phyloP scores from a whole-genome alignment of 805 yeast species.

The Dipodascopsis uninucleata region DNA sequence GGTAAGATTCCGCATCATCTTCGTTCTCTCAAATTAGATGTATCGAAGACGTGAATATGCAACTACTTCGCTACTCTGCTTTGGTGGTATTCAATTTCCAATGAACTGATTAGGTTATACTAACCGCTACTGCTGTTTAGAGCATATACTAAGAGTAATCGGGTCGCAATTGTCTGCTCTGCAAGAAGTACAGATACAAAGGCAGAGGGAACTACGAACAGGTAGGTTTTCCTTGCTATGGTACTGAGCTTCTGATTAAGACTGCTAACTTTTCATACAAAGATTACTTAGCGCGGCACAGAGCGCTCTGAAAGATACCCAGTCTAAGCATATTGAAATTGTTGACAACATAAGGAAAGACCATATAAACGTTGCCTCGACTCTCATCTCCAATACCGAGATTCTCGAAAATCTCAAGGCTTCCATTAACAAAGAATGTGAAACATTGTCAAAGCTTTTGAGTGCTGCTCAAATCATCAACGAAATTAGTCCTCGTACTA shows the following conservation, averaged over 20 bases:
- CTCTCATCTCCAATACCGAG: slow-evolving; percentile 44
- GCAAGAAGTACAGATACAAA: slow-evolving; percentile 91
- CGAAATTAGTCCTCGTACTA: slow-evolving; percentile 82
- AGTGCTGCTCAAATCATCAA: slow-evolving; percentile 89
- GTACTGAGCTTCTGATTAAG: neutral
- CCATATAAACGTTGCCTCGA: slow-evolving; percentile 69
- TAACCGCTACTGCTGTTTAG: slow-evolving; percentile 32
- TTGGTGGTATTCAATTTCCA: too few relatives aligned
- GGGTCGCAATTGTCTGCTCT: slow-evolving; percentile 92
- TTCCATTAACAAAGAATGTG: slow-evolving; percentile 63
- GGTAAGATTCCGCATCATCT: slow-evolving; percentile 12
- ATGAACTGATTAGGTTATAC: too few relatives aligned
- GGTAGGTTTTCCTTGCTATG: slow-evolving; percentile 9
- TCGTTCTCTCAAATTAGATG: too few relatives aligned
- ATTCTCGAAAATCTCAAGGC: slow-evolving; percentile 53
- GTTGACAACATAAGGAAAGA: slow-evolving; percentile 71
- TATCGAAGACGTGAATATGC: too few relatives aligned
- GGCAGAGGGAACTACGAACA: slow-evolving; percentile 91
- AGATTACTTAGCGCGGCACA: slow-evolving; percentile 82
- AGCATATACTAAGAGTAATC: slow-evolving; percentile 50
- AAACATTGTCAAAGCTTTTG: slow-evolving; percentile 62
- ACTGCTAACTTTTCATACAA: neutral
- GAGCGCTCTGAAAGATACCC: slow-evolving; percentile 41
- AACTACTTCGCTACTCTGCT: too few relatives aligned
- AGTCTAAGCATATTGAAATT: slow-evolving; percentile 51